A percentile compares a stretch with the other conserved stretches of the same genome.
phyloP scores from a whole-genome alignment of 2,329 filamentous ascomycete species.

The Paraphoma sp. region DNA sequence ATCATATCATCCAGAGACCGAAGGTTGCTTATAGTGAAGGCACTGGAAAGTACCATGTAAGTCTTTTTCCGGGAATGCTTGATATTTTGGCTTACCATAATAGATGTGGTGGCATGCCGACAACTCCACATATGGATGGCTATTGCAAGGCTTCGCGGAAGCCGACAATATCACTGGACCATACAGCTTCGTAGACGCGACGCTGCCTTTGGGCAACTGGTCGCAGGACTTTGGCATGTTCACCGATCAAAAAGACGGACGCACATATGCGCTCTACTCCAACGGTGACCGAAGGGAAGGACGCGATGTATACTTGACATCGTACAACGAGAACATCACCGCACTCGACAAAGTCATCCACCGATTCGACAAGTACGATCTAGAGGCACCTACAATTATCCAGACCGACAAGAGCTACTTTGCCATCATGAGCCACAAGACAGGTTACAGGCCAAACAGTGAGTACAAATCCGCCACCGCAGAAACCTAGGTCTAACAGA shows the following conservation, averaged over 20 bases:
- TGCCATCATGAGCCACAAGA: constrained; percentile 68
- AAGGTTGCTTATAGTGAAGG: constrained; percentile 67
- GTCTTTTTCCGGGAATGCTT: constrained; percentile 7
- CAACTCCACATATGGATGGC: constrained; percentile 62
- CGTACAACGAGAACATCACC: constrained; percentile 61
- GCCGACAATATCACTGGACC: constrained; percentile 61
- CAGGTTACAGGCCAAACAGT: constrained; percentile 67
- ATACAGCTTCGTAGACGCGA: constrained; percentile 62
- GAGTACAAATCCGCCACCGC: background rate
- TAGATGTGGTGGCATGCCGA: constrained; percentile 69
- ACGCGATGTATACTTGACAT: constrained; percentile 64
- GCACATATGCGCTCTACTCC: constrained; percentile 64
- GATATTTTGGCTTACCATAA: background rate
- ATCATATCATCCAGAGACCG: constrained; percentile 66
- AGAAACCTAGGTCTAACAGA: constrained; percentile 5
- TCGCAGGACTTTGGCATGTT: constrained; percentile 69
- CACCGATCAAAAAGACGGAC: constrained; percentile 64
- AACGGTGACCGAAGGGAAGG: constrained; percentile 64
- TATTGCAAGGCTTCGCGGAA: constrained; percentile 64
- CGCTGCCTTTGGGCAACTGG: constrained; percentile 66
- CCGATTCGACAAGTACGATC: constrained; percentile 65
- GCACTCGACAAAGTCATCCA: constrained; percentile 60
- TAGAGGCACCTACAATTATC: constrained; percentile 66
- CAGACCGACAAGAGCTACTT: constrained; percentile 67
- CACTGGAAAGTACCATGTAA: constrained; percentile 63